phyloP scores from a whole-genome alignment of 371 early-diverging fungal species.

The Sporodiniella umbellata region DNA sequence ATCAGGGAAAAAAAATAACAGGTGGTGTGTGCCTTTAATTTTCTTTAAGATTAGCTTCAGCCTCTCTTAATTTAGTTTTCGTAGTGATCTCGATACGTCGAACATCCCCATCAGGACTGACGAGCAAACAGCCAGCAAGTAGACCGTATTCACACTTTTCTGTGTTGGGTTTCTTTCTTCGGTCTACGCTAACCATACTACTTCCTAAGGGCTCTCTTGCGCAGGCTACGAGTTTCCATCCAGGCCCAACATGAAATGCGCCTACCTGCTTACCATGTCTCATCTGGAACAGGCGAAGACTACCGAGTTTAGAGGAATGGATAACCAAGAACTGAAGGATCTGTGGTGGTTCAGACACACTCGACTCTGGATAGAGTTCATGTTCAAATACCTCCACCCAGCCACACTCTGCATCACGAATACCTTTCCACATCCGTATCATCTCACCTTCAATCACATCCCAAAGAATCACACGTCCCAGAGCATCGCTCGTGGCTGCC shows the following conservation, averaged over 20 bases:
- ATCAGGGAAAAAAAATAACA: no score
- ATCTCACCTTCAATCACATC: slow-evolving; percentile 56
- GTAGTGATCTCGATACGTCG: slow-evolving; percentile 29
- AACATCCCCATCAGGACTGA: slow-evolving; percentile 59
- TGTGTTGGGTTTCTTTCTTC: slow-evolving; percentile 11
- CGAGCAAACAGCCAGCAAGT: slow-evolving; percentile 48
- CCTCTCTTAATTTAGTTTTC: slow-evolving; percentile 2
- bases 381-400: slow-evolving; percentile 53
- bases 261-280: slow-evolving; percentile 62
- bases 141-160: slow-evolving; percentile 26
- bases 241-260: slow-evolving; percentile 54
- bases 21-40: neutral
- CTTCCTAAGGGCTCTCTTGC: slow-evolving; percentile 39
- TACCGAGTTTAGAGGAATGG: slow-evolving; percentile 56
- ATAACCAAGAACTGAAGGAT: slow-evolving; percentile 54
- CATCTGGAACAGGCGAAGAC: slow-evolving; percentile 57
- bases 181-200: slow-evolving; percentile 34
- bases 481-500: slow-evolving; percentile 58
- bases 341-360: neutral
- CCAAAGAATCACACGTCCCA: slow-evolving; percentile 64
- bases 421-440: slow-evolving; percentile 68
- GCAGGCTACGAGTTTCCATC: slow-evolving; percentile 51
- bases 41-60: no score
- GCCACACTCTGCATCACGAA: slow-evolving; percentile 62
- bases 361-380: slow-evolving; percentile 12